Conservation (phyloP, 257 asterid species). For the Solanum infundibuliforme region DNA sequence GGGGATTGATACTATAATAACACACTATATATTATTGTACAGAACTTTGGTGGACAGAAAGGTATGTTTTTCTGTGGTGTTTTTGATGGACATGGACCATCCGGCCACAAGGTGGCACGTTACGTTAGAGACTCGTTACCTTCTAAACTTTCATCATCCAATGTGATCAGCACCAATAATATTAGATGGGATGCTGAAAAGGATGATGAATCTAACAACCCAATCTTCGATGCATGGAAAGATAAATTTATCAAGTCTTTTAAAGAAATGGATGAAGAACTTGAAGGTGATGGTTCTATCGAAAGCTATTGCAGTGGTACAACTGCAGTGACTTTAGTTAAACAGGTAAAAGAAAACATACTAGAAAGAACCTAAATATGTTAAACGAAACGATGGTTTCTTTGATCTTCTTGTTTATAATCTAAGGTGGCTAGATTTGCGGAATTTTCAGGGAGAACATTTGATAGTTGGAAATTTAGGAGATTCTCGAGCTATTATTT, state of each 20-base stretch:
- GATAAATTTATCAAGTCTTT: constrained; percentile 35
- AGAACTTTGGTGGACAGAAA: constrained; percentile 67
- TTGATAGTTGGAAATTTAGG: constrained; percentile 67
- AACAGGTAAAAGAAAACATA: constrained; percentile 36
- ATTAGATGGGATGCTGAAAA: neutral
- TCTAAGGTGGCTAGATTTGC: neutral
- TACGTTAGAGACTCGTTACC: constrained; percentile 65
- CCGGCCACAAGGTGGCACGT: constrained; percentile 75
- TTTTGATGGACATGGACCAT: constrained; percentile 90
- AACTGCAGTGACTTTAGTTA: constrained; percentile 58
- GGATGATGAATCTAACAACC: constrained; percentile 10
- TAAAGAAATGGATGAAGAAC: constrained; percentile 58
- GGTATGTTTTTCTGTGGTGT: constrained; percentile 66
- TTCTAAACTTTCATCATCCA: constrained; percentile 43
- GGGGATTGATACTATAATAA: neutral
- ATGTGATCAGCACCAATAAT: neutral
- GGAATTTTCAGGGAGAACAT: constrained; percentile 49
- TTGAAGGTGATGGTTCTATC: constrained; percentile 36
- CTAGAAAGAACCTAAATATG: neutral
- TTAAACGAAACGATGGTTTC: neutral
- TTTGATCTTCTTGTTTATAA: neutral
- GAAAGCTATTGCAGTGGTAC: constrained; percentile 86
- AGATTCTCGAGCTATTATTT: constrained; percentile 77
- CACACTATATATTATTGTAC: neutral
- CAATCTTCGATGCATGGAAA: constrained; percentile 51